These are phyloP conservation scores for Aspergillus kassunensis DNA, from an alignment of 495 filamentous ascomycete genomes.

Conservation along the genomic window DNA sequence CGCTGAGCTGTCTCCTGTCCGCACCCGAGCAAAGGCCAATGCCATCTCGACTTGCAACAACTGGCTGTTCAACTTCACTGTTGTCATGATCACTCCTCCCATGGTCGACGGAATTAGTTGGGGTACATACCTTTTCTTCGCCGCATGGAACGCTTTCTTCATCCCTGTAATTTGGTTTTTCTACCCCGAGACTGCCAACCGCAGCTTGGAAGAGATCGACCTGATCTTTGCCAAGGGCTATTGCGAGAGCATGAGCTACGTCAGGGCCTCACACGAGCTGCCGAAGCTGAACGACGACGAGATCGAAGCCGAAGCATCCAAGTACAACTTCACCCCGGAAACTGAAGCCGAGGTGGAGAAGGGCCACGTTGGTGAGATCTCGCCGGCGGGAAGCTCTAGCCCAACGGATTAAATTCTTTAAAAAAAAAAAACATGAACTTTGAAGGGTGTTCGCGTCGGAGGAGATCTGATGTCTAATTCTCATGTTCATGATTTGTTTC, in stretches of 20 bases:
- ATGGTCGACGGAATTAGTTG: constrained; percentile 65
- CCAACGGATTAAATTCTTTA: constrained; percentile 11
- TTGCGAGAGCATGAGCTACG: constrained; percentile 69
- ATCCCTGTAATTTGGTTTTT: constrained; percentile 72
- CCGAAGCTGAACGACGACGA: constrained; percentile 61
- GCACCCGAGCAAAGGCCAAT: constrained; percentile 71
- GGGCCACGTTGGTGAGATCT: constrained; percentile 11
- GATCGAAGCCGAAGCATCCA: constrained; percentile 57
- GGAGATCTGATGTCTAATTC: too few relatives aligned
- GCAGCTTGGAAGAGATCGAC: constrained; percentile 76
- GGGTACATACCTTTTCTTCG: constrained; percentile 80
- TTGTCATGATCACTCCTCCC: constrained; percentile 78
- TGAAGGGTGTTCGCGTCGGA: too few relatives aligned
- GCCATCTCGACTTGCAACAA: constrained; percentile 72
- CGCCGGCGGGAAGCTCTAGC: constrained; percentile 9
- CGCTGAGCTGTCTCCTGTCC: constrained; percentile 71
- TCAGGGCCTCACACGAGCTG: constrained; percentile 64
- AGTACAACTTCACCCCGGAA: constrained; percentile 53
- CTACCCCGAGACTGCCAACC: constrained; percentile 68
- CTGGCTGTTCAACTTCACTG: constrained; percentile 78
- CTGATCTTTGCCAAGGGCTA: constrained; percentile 77
- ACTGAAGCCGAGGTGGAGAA: constrained; percentile 29
- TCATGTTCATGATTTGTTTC: background rate
- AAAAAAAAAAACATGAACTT: constrained; percentile 4
- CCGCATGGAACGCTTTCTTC: constrained; percentile 64